Evolutionary conservation across 176 grass and related monocot genomes (phyloP), one percentile per base, ranked within the genome.

Genomic region (Hordeum marinum): DNA sequence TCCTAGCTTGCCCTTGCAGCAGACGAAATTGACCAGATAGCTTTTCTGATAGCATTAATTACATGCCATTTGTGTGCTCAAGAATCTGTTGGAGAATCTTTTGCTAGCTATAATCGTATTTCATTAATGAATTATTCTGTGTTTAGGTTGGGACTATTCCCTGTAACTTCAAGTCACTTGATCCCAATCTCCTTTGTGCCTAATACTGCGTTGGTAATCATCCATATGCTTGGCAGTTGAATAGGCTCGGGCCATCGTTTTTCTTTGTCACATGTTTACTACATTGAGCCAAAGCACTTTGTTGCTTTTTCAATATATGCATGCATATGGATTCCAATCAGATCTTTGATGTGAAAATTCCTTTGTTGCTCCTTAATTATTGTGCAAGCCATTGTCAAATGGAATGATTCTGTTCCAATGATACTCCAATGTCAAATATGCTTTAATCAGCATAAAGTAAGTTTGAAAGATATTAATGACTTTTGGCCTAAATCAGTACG

Each of bases 111-210:
- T 45, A 46, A 18, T 40, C 21, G 31, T 41, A 68, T 70, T 21
- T 36, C 23, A 54, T 25, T 75, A 21, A 67, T n/a, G 27, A 83
- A 20, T 20, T n/a, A n/a, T 11, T 42, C 52, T 37, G 24, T 75
- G 23, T 61, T 45, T 13, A 95, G 90, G 65, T 93, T 11, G 63
- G 80, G 32, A 76, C 87, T 8, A 85, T 96, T 34, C 94, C 40
- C 40, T 41, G 40, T 9, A 41, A 41, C 40, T 41, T 41, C 41
- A 43, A 43, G 41, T 43, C 40, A 42, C 11, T 42, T 42, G 40
- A 42, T 11, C 40, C 9, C 40, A 9, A 43, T 43, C 41, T 43
- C 41, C 41, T 43, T 20, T 55, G 52, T 20, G 52, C 18, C 52
- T 55, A 18, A 55, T 7, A 55, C 17, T 55, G 17, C 17, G 17